Base-by-base conservation (phyloP, 495 filamentous ascomycete species). In the Hapsidospora chrysogenum region DNA sequence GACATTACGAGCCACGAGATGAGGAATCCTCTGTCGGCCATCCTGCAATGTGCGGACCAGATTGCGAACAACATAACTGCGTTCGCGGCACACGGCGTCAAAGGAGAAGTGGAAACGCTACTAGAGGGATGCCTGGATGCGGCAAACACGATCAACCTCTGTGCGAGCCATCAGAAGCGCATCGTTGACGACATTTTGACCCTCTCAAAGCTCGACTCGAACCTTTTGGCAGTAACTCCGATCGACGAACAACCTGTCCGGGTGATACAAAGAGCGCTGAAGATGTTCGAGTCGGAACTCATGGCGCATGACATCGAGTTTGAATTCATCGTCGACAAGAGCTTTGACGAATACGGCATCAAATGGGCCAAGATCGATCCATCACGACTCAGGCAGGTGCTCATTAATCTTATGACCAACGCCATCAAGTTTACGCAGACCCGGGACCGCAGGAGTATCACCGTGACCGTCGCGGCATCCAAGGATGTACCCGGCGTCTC, bases 1-100 rank as follows among this genome's bases (percentile, higher is more conserved):
- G 82, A 87, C 50, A 87, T 85, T 41, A 85, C 79, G 5, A 83
- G 77, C 41, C 83, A 92, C 45, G 83, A 92, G 46, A 82, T 89
- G 63, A 70, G 82, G 7, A 92, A 89, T 41, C 84, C 84, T 1
- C 61, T 89, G 7, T 78, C 72, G 29, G 82, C 82, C 6, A 83
- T 87, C 30, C 53, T 86, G 22, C 80, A 86, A 52, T 85, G 79
- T 47, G 74, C 76, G 3, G 82, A 89, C 44, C 79, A 85, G 50
- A 85, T 87, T 19, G 47, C 65, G 5, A 66, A 57, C 1, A 57
- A 63, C 9, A 44, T 83, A 13, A 51, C 48, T 29, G 58, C 58
- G 9, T 64, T 63, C 41, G 17, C 38, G 10, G 26, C 15, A 3
- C 44, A 48, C 9, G 33, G 31, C 10, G 36, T 51, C 21, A 37